A percentile compares a stretch with the other conserved stretches of the same genome.
These are phyloP conservation scores for Calonectria pauciramosa DNA, from an alignment of 2,329 filamentous ascomycete species.

Conservation along the genomic window DNA sequence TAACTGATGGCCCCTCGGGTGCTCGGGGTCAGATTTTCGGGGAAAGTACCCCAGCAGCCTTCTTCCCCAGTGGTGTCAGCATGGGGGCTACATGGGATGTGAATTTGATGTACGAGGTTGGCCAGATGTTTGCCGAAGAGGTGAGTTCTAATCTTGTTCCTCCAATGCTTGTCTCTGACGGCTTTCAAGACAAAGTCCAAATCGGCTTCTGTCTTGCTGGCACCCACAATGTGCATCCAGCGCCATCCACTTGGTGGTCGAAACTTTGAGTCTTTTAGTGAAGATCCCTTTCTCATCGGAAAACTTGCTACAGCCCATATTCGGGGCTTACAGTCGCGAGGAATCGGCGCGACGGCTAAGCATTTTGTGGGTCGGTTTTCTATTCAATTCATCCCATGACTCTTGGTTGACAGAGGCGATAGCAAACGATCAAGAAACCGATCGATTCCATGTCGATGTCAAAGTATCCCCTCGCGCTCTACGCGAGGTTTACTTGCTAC, in stretches of 20 bases:
- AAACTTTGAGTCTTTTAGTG: background rate
- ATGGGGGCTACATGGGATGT: conserved; percentile 2
- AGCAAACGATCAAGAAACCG: background rate
- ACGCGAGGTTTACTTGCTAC: background rate
- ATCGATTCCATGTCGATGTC: background rate
- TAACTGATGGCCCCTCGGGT: conserved; percentile 2
- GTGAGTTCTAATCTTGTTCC: too few relatives aligned
- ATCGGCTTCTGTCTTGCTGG: background rate
- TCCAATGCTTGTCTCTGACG: too few relatives aligned
- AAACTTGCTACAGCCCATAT: background rate
- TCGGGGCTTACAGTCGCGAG: background rate
- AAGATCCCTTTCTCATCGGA: background rate
- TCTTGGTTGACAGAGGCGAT: background rate
- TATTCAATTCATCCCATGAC: too few relatives aligned
- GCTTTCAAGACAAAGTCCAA: background rate
- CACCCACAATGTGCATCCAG: background rate
- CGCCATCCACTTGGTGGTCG: background rate
- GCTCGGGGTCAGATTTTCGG: background rate
- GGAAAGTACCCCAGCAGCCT: background rate
- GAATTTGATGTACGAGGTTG: background rate
- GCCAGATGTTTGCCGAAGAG: background rate
- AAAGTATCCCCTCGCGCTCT: background rate
- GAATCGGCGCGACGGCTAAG: background rate
- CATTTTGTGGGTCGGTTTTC: background rate
- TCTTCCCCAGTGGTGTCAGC: background rate